These are phyloP conservation scores for Glebionis coronaria DNA, from an alignment of 129 eudicot species.

Conservation along the genomic window DNA sequence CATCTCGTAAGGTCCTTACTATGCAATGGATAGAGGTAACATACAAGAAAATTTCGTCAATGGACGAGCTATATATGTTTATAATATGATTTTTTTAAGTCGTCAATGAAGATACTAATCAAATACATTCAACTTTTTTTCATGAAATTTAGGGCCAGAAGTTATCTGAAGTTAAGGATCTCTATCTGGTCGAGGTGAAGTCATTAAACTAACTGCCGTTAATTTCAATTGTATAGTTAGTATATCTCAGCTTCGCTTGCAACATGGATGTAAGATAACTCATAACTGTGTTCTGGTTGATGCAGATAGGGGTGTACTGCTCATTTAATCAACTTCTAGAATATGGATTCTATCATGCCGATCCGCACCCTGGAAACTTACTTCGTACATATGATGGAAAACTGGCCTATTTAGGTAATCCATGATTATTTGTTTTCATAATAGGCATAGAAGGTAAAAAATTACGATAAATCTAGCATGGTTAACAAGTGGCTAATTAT, in stretches of 20 bases:
- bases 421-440: slow-evolving; percentile 6
- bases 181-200: slow-evolving; percentile 83
- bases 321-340: slow-evolving; percentile 96
- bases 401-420: slow-evolving; percentile 90
- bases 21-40: slow-evolving; percentile 99
- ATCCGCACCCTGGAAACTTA: slow-evolving; percentile 99
- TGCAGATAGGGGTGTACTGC: slow-evolving; percentile 97
- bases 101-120: too few relatives aligned
- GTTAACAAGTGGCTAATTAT: background rate
- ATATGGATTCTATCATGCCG: slow-evolving; percentile 94
- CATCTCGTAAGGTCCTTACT: slow-evolving; percentile 79
- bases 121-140: background rate
- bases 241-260: background rate
- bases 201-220: slow-evolving; percentile 4
- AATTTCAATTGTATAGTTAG: background rate
- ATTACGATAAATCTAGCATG: slow-evolving; percentile 7
- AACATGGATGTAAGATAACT: background rate
- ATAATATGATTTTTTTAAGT: background rate
- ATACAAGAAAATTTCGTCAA: too few relatives aligned
- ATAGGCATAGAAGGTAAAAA: background rate
- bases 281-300: slow-evolving; percentile 3
- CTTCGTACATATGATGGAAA: slow-evolving; percentile 95
- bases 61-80: too few relatives aligned
- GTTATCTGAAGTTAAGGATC: slow-evolving; percentile 90
- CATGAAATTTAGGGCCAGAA: slow-evolving; percentile 67